A percentile compares a stretch with the other conserved stretches of the same genome.
Evolutionary conservation across 2,329 filamentous ascomycete genomes (phyloP).

Genomic region (Paecilomyces formosus): DNA sequence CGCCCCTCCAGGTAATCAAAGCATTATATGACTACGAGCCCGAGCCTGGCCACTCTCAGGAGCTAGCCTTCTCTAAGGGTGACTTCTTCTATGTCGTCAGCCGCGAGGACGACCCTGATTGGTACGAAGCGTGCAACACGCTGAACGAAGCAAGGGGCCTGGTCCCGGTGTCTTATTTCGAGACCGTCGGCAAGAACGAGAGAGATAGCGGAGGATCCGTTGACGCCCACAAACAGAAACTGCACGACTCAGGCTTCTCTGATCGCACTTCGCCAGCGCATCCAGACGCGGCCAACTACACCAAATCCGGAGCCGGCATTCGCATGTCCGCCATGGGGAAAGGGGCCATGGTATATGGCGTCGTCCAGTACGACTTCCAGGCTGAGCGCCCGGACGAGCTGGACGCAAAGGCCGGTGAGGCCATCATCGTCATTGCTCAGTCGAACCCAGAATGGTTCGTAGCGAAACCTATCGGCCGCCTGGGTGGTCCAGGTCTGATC

Average conservation of each 20-base stretch:
- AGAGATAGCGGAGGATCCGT: conserved; percentile 70
- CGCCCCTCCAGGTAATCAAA: conserved; percentile 70
- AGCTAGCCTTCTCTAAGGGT: conserved; percentile 86
- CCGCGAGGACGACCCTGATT: conserved; percentile 86
- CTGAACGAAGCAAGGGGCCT: conserved; percentile 73
- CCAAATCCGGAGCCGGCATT: conserved; percentile 24
- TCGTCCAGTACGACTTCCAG: conserved; percentile 94
- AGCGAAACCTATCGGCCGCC: conserved; percentile 92
- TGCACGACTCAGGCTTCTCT: conserved; percentile 88
- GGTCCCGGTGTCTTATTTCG: conserved; percentile 90
- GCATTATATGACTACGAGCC: conserved; percentile 90
- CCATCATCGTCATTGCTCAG: conserved; percentile 96
- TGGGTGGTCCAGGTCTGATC: conserved; percentile 93
- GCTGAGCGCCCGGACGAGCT: conserved; percentile 94
- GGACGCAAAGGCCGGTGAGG: conserved; percentile 88
- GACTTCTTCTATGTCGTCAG: conserved; percentile 98
- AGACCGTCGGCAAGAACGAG: conserved; percentile 84
- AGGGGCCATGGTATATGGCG: conserved; percentile 90
- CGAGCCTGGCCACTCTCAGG: conserved; percentile 56
- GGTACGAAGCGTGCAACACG: conserved; percentile 98
- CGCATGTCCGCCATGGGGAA: conserved; percentile 44
- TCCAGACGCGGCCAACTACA: conserved; percentile 27
- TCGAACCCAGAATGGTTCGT: conserved; percentile 99
- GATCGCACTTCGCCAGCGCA: conserved; percentile 42
- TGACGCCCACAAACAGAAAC: conserved; percentile 50